These are phyloP conservation scores for Tephrocybe sp. DNA, from an alignment of 768 basidiomycete species.

Conservation along the genomic window DNA sequence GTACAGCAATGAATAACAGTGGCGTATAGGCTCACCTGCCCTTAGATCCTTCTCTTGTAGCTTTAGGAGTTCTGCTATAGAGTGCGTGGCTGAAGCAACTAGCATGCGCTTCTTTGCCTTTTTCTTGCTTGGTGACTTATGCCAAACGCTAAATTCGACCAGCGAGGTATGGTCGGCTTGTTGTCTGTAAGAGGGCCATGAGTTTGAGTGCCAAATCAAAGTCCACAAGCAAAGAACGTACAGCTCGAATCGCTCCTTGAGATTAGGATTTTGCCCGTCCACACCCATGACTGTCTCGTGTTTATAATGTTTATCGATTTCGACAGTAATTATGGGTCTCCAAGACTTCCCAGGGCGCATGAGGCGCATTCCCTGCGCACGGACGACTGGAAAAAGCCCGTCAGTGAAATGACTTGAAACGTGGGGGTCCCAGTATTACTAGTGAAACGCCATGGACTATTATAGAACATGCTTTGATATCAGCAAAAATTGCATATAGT, in stretches of 20 bases:
- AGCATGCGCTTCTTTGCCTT: conserved; percentile 54
- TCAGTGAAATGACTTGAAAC: background rate
- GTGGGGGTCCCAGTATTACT: conserved; percentile 13
- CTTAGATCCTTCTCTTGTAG: conserved; percentile 39
- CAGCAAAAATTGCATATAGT: too few relatives aligned
- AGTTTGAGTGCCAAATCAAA: too few relatives aligned
- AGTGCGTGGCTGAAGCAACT: conserved; percentile 49
- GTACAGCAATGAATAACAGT: background rate
- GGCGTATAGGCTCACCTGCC: conserved; percentile 33
- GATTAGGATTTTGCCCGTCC: conserved; percentile 71
- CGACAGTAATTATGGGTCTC: conserved; percentile 62
- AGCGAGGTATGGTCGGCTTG: conserved; percentile 36
- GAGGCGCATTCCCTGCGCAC: conserved; percentile 41
- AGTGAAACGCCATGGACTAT: conserved; percentile 35
- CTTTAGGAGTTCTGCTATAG: conserved; percentile 51
- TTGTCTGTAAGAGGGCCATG: conserved; percentile 38
- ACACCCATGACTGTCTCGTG: conserved; percentile 60
- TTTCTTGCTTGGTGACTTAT: conserved; percentile 60
- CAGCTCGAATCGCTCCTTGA: conserved; percentile 52
- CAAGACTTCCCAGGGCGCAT: conserved; percentile 63
- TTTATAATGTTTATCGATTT: conserved; percentile 47
- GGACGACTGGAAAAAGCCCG: conserved; percentile 30
- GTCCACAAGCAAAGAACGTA: too few relatives aligned
- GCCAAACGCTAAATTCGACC: conserved; percentile 56
- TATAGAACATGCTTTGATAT: too few relatives aligned